phyloP scores from a whole-genome alignment of 1,139 yeast genomes.

The Eremothecium gossypii region DNA sequence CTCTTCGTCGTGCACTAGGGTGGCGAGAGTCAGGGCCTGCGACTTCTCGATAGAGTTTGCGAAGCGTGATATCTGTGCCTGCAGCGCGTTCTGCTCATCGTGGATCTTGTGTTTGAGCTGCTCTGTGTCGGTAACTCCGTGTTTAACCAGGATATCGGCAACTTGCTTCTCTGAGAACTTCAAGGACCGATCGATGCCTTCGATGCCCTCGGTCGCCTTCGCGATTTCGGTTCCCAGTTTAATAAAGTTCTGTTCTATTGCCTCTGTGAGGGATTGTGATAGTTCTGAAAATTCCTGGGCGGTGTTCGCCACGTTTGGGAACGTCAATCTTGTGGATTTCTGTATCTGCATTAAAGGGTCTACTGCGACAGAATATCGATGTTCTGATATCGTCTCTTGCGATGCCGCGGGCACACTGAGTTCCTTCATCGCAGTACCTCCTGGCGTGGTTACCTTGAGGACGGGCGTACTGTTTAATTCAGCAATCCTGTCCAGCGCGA shows the following conservation, averaged over 20 bases:
- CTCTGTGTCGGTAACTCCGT: background rate
- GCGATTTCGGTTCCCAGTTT: slow-evolving; percentile 8
- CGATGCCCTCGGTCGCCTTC: slow-evolving; percentile 31
- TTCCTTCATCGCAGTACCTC: slow-evolving; percentile 1
- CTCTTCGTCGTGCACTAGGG: slow-evolving; percentile 47
- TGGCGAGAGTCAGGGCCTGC: slow-evolving; percentile 53
- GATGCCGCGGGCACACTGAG: background rate
- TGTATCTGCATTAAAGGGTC: background rate
- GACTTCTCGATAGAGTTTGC: slow-evolving; percentile 35
- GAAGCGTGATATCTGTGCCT: slow-evolving; percentile 11
- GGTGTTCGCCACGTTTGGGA: slow-evolving; percentile 4
- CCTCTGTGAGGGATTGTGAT: slow-evolving; percentile 7
- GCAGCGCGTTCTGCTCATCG: slow-evolving; percentile 2
- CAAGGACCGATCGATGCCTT: slow-evolving; percentile 35
- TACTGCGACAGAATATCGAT: too few species aligned
- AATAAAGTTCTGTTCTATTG: slow-evolving; percentile 8
- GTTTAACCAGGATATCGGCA: slow-evolving; percentile 7
- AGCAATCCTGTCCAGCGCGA: background rate
- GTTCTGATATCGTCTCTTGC: background rate
- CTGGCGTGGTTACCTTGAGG: slow-evolving; percentile 5
- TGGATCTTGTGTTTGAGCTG: background rate
- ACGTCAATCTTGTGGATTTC: slow-evolving; percentile 1
- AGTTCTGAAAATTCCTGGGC: slow-evolving; percentile 7
- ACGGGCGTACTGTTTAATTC: slow-evolving; percentile 3
- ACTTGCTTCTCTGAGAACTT: slow-evolving; percentile 35